These are phyloP conservation scores for Psophocarpus tetragonolobus DNA, from an alignment of 306 rosid species.

Conservation along the genomic window DNA sequence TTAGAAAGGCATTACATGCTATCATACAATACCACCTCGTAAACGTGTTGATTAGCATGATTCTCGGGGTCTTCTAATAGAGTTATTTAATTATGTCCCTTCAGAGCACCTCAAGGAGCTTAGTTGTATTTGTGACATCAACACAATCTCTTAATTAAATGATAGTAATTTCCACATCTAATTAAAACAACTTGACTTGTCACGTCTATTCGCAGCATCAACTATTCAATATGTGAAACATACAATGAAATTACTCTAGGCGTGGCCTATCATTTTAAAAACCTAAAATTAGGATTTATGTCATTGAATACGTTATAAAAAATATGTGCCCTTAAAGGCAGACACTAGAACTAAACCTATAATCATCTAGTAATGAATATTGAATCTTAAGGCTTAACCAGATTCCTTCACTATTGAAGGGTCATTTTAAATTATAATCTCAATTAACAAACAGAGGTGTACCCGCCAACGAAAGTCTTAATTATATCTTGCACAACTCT, in stretches of 20 bases:
- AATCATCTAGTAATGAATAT: too few relatives aligned
- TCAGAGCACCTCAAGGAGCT: constrained; percentile 20
- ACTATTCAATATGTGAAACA: constrained; percentile 12
- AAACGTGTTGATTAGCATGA: constrained; percentile 6
- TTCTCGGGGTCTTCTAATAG: constrained; percentile 30
- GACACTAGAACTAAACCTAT: too few relatives aligned
- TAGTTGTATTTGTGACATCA: constrained; percentile 16
- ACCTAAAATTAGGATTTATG: background rate
- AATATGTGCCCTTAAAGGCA: constrained; percentile 42
- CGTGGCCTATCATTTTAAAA: constrained; percentile 32
- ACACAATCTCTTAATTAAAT: constrained; percentile 1
- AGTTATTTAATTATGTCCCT: constrained; percentile 25
- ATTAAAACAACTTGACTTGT: constrained; percentile 27
- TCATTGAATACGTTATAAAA: constrained; percentile 10
- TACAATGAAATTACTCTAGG: constrained; percentile 24
- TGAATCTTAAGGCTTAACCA: too few relatives aligned
- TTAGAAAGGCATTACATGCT: constrained; percentile 13
- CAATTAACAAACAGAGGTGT: too few relatives aligned
- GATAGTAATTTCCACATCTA: constrained; percentile 23
- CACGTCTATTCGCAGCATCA: constrained; percentile 28
- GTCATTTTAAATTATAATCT: too few relatives aligned
- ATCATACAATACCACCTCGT: background rate
- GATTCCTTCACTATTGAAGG: too few relatives aligned
- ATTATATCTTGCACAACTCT: background rate
- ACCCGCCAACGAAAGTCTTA: too few relatives aligned